A percentile compares a stretch with the other conserved stretches of the same genome.
These are phyloP conservation scores for Debaryomyces udenii DNA, from an alignment of 1,139 yeast genomes.

Conservation along the genomic window DNA sequence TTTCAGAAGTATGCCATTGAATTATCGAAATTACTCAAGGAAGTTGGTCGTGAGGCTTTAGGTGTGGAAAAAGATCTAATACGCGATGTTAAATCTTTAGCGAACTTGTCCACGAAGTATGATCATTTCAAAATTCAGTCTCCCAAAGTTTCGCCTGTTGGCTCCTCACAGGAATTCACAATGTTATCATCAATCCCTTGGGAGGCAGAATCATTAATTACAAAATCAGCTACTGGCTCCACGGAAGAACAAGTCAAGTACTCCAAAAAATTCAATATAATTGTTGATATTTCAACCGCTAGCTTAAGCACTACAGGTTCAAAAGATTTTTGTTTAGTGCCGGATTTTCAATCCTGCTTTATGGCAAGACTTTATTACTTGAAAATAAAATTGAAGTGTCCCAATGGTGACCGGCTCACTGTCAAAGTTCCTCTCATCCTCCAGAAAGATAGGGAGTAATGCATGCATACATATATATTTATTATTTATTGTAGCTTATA, in stretches of 20 bases:
- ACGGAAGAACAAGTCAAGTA: conserved; percentile 21
- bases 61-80: conserved; percentile 30
- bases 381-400: conserved; percentile 32
- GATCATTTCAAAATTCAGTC: conserved; percentile 24
- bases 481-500: neutral
- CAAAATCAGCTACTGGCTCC: conserved; percentile 15
- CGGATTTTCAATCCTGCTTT: conserved; percentile 43
- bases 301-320: conserved; percentile 14
- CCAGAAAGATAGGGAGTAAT: conserved; percentile 18
- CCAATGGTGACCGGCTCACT: conserved; percentile 30
- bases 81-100: conserved; percentile 37
- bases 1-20: conserved; percentile 39
- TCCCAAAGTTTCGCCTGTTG: conserved; percentile 13
- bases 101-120: conserved; percentile 34
- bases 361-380: conserved; percentile 39
- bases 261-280: conserved; percentile 25
- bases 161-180: conserved; percentile 7
- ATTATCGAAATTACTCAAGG: conserved; percentile 29
- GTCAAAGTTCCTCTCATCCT: conserved; percentile 37
- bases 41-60: conserved; percentile 27
- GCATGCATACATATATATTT: neutral
- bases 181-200: conserved; percentile 24
- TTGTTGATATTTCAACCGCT: conserved; percentile 25
- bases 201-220: conserved; percentile 22
- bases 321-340: conserved; percentile 36